Evolutionary conservation across 2,329 filamentous ascomycete genomes (phyloP).

Genomic region (Nectriaceae sp.): DNA sequence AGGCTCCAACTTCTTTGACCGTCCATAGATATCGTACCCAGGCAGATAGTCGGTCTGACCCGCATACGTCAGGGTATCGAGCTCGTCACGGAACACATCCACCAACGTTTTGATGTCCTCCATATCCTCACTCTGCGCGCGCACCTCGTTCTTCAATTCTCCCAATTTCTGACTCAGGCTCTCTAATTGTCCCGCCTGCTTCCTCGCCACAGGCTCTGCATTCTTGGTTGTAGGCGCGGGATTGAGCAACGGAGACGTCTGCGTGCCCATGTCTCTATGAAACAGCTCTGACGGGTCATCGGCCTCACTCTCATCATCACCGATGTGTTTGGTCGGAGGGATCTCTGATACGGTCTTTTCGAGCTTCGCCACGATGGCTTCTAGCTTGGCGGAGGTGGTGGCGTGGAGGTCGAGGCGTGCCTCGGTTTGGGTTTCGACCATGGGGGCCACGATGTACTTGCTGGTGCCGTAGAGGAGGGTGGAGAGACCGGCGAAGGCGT

Average conservation of each 20-base stretch:
- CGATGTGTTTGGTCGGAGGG: constrained; percentile 40
- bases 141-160: constrained; percentile 45
- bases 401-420: constrained; percentile 55
- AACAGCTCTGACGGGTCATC: constrained; percentile 77
- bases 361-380: constrained; percentile 50
- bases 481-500: constrained; percentile 58
- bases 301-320: constrained; percentile 45
- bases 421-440: constrained; percentile 54
- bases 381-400: constrained; percentile 48
- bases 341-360: constrained; percentile 63
- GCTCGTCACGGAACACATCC: constrained; percentile 63
- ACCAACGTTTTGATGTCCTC: constrained; percentile 54
- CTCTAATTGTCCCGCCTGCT: constrained; percentile 45
- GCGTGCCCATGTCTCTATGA: constrained; percentile 78
- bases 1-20: constrained; percentile 50
- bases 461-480: constrained; percentile 70
- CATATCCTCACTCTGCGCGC: constrained; percentile 48
- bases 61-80: constrained; percentile 61
- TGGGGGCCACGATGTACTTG: constrained; percentile 67
- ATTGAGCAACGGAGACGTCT: constrained; percentile 58
- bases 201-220: constrained; percentile 33
- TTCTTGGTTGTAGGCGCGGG: constrained; percentile 8
- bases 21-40: constrained; percentile 44
- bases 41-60: constrained; percentile 38
- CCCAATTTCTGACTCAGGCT: constrained; percentile 45